Percentiles rank a stretch among this genome's conserved stretches.
These are phyloP conservation scores for Lentinula edodes DNA, from an alignment of 768 basidiomycete species.

Conservation along the genomic window DNA sequence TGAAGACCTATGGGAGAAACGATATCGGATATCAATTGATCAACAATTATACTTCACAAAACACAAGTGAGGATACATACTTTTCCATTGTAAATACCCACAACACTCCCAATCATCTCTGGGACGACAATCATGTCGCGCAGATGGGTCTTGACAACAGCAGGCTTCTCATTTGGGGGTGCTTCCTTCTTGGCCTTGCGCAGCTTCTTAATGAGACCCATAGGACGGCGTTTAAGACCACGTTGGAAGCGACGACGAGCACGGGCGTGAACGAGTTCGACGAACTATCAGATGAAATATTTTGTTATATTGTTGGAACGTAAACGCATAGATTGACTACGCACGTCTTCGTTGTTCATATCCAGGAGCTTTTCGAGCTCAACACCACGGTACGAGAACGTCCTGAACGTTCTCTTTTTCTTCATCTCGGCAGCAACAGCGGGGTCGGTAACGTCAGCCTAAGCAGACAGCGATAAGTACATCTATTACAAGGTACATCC, in stretches of 20 bases:
- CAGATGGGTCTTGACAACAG: conserved; percentile 98
- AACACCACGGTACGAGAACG: conserved; percentile 96
- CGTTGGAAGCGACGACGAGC: conserved; percentile 98
- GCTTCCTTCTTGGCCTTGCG: conserved; percentile 99
- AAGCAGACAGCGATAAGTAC: neutral
- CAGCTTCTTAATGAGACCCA: conserved; percentile 99
- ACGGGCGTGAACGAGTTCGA: conserved; percentile 93
- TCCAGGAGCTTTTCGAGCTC: conserved; percentile 98
- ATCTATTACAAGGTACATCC: neutral
- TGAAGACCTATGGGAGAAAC: conserved; percentile 61
- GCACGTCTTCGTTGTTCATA: conserved; percentile 89
- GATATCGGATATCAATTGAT: neutral
- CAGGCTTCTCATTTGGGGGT: conserved; percentile 97
- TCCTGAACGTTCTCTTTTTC: conserved; percentile 98
- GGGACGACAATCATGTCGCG: conserved; percentile 99
- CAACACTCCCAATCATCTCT: conserved; percentile 98
- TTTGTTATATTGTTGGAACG: neutral
- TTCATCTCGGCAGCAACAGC: conserved; percentile 93
- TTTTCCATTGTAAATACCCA: conserved; percentile 99
- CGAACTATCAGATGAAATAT: conserved; percentile 7
- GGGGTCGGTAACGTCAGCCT: conserved; percentile 94
- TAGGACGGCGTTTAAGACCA: conserved; percentile 95
- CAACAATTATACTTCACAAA: neutral
- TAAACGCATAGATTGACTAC: conserved; percentile 22
- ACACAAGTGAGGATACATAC: conserved; percentile 30